Conservation (phyloP, 805 yeast species). For the Cyberlindnera maclurae region DNA sequence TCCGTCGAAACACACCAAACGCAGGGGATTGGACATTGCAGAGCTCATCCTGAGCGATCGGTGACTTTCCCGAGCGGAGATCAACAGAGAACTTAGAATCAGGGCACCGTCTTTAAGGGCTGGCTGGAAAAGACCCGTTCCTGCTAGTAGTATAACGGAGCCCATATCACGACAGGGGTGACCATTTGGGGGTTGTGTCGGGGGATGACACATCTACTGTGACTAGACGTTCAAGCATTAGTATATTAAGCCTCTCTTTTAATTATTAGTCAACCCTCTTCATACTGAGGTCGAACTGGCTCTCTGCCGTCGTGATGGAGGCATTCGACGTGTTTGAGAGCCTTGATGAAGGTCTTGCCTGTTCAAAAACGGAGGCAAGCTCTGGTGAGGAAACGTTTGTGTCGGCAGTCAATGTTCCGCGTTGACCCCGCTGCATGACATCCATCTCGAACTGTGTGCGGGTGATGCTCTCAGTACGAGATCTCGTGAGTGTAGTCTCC, state of each 20-base stretch:
- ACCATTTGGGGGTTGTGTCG: too few species aligned
- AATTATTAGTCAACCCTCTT: not conserved
- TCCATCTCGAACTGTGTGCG: conserved; percentile 21
- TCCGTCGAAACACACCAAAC: too few species aligned
- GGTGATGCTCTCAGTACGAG: conserved; percentile 8
- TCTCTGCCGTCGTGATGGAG: conserved; percentile 22
- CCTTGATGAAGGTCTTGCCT: conserved; percentile 16
- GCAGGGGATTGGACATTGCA: too few species aligned
- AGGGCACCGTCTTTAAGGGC: conserved; percentile 1
- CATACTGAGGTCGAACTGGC: conserved; percentile 13
- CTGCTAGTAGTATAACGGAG: conserved; percentile 4
- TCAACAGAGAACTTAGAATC: not conserved
- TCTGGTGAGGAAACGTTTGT: conserved; percentile 17
- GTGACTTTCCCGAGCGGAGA: not conserved
- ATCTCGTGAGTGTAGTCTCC: conserved; percentile 5
- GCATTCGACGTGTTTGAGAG: conserved; percentile 29
- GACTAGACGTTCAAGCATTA: not conserved
- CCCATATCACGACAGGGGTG: too few species aligned
- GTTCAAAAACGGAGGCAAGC: conserved; percentile 14
- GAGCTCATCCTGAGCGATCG: too few species aligned
- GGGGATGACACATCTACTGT: not conserved
- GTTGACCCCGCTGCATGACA: conserved; percentile 12
- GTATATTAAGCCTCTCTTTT: conserved; percentile 1
- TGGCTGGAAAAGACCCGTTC: conserved; percentile 2
- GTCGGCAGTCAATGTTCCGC: conserved; percentile 9